phyloP scores from a whole-genome alignment of 768 basidiomycete genomes.

The Boletus rex-veris region DNA sequence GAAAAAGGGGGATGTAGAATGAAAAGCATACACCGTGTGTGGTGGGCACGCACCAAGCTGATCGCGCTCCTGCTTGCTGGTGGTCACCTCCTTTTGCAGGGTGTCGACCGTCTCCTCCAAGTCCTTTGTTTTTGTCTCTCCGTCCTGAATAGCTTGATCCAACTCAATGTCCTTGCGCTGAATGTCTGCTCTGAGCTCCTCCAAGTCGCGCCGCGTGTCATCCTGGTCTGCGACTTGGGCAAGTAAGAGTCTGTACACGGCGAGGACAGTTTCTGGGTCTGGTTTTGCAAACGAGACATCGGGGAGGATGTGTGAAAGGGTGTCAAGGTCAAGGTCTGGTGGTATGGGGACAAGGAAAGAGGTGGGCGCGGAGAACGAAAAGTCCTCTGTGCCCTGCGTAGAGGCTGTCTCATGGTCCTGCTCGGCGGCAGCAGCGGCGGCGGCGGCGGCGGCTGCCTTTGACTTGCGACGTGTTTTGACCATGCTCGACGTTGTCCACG shows the following conservation, averaged over 20 bases:
- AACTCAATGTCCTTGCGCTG: conserved; percentile 78
- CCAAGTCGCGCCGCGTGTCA: conserved; percentile 56
- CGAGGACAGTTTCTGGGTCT: conserved; percentile 54
- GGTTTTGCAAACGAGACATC: conserved; percentile 55
- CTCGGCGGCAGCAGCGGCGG: conserved; percentile 23
- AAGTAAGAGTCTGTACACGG: conserved; percentile 60
- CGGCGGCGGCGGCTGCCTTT: conserved; percentile 47
- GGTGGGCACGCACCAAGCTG: conserved; percentile 53
- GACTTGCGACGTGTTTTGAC: conserved; percentile 61
- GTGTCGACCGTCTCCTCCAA: conserved; percentile 50
- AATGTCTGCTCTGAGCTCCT: conserved; percentile 63
- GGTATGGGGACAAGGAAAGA: conserved; percentile 48
- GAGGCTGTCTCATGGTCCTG: conserved; percentile 34
- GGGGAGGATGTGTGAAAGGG: conserved; percentile 58
- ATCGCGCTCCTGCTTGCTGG: conserved; percentile 60
- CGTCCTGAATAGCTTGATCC: conserved; percentile 80
- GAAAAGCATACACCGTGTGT: neutral
- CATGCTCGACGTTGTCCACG: conserved; percentile 2
- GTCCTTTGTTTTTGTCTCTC: conserved; percentile 58
- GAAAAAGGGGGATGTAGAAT: conserved; percentile 16
- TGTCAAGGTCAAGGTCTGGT: conserved; percentile 62
- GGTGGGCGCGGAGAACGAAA: conserved; percentile 19
- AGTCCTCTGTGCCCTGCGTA: conserved; percentile 35
- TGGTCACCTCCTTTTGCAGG: conserved; percentile 52
- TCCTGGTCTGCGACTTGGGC: conserved; percentile 57